Evolutionary conservation across 2,329 filamentous ascomycete species (phyloP).

Genomic region (Ascochyta clinopodiicola): DNA sequence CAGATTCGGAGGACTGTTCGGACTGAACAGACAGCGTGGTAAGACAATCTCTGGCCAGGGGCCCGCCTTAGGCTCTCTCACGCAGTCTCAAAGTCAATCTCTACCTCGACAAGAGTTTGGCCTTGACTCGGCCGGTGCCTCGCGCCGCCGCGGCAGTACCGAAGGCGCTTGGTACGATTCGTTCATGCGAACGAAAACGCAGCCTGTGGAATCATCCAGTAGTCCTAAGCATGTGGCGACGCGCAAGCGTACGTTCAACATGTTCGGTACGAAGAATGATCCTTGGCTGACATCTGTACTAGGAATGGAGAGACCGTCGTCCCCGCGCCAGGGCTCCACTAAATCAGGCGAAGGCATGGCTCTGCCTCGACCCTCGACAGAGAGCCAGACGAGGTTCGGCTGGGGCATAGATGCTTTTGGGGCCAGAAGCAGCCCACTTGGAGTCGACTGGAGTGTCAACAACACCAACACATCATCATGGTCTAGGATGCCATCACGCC

Average conservation of each 20-base stretch:
- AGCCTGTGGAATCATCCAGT: constrained; percentile 39
- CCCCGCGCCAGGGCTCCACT: constrained; percentile 71
- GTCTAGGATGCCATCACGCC: constrained; percentile 78
- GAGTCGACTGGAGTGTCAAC: constrained; percentile 51
- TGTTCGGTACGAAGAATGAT: constrained; percentile 61
- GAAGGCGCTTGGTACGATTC: constrained; percentile 64
- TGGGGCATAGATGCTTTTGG: constrained; percentile 49
- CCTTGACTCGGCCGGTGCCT: constrained; percentile 57
- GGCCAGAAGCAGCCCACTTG: constrained; percentile 50
- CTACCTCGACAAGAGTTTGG: constrained; percentile 66
- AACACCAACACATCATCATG: constrained; percentile 59
- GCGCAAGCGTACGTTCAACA: constrained; percentile 57
- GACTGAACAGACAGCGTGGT: constrained; percentile 65
- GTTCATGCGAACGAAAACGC: constrained; percentile 50
- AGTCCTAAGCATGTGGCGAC: constrained; percentile 49
- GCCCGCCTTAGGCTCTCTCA: constrained; percentile 71
- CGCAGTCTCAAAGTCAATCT: constrained; percentile 76
- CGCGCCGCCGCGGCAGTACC: constrained; percentile 63
- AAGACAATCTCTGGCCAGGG: constrained; percentile 69
- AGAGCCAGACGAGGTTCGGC: constrained; percentile 48
- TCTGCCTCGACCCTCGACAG: constrained; percentile 48
- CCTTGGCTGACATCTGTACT: constrained; percentile 55
- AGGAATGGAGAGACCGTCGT: constrained; percentile 50
- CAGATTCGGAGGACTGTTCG: constrained; percentile 65
- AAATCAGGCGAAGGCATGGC: constrained; percentile 57